A percentile compares a stretch with the other conserved stretches of the same genome.
phyloP scores from a whole-genome alignment of 148 eudicot genomes.

The Nepenthes mirabilis region DNA sequence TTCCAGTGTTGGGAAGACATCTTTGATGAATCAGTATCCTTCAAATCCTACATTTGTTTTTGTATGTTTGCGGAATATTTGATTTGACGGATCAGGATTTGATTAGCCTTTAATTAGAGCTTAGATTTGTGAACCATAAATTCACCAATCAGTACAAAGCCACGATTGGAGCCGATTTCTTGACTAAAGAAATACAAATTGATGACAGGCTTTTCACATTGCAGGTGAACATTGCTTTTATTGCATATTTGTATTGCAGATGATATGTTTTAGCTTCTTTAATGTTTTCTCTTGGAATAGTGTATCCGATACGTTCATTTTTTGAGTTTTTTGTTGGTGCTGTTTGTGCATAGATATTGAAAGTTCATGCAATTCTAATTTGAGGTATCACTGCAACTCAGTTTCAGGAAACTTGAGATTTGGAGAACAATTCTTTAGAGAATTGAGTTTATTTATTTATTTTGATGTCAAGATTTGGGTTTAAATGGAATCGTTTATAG shows the following conservation, averaged over 20 bases:
- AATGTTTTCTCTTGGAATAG: too few relatives aligned
- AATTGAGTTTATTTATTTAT: too few relatives aligned
- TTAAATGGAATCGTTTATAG: too few relatives aligned
- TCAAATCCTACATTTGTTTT: constrained; percentile 3
- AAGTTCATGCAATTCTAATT: too few relatives aligned
- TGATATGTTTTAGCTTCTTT: too few relatives aligned
- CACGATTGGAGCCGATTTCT: constrained; percentile 79
- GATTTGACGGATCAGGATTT: not conserved
- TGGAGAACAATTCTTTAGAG: too few relatives aligned
- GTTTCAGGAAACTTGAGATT: too few relatives aligned
- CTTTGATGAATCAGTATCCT: constrained; percentile 81
- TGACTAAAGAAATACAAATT: constrained; percentile 69
- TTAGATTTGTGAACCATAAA: constrained; percentile 65
- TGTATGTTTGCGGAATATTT: not conserved
- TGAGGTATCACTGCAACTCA: too few relatives aligned
- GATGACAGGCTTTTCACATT: constrained; percentile 70
- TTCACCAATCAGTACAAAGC: constrained; percentile 71
- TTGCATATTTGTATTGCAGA: not conserved
- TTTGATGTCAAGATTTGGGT: too few relatives aligned
- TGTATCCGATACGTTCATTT: too few relatives aligned
- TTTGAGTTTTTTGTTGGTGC: too few relatives aligned
- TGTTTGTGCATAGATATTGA: too few relatives aligned
- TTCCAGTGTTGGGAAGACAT: constrained; percentile 74
- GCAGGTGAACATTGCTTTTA: constrained; percentile 29
- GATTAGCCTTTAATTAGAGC: constrained; percentile 13